Conservation (phyloP, 2,329 filamentous ascomycete species). For the Penicillium sp. region DNA sequence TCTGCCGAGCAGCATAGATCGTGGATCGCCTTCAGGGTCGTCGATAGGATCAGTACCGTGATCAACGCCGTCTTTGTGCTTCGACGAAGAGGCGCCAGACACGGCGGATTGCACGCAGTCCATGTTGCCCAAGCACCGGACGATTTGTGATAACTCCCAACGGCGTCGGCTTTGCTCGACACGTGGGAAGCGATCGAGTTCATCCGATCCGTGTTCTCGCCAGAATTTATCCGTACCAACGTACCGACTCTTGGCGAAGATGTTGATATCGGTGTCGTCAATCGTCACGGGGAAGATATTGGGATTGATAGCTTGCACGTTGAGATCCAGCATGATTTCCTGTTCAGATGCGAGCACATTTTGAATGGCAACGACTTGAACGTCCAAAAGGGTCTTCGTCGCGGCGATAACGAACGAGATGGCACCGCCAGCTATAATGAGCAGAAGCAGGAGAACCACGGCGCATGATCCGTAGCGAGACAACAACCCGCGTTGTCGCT, state of each 20-base stretch:
- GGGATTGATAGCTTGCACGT: slow-evolving; percentile 84
- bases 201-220: slow-evolving; percentile 31
- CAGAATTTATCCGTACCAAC: slow-evolving; percentile 61
- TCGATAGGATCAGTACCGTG: slow-evolving; percentile 62
- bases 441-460: slow-evolving; percentile 75
- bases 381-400: slow-evolving; percentile 78
- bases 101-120: slow-evolving; percentile 19
- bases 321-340: slow-evolving; percentile 90
- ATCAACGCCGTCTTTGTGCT: slow-evolving; percentile 45
- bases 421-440: slow-evolving; percentile 78
- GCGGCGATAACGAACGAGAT: slow-evolving; percentile 89
- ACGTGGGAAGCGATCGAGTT: slow-evolving; percentile 30
- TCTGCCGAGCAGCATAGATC: slow-evolving; percentile 88
- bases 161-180: slow-evolving; percentile 34
- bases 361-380: slow-evolving; percentile 75
- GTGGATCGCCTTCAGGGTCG: slow-evolving; percentile 57
- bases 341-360: slow-evolving; percentile 93
- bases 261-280: slow-evolving; percentile 80
- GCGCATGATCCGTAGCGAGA: slow-evolving; percentile 82
- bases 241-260: slow-evolving; percentile 92
- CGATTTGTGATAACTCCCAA: slow-evolving; percentile 29
- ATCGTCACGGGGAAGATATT: slow-evolving; percentile 88
- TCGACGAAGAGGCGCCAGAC: slow-evolving; percentile 10
- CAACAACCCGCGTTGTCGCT: slow-evolving; percentile 62
- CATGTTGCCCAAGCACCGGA: slow-evolving; percentile 24